Evolutionary conservation across 306 rosid genomes (phyloP), one percentile per base, ranked within the genome.

Genomic region (Vigna angularis): DNA sequence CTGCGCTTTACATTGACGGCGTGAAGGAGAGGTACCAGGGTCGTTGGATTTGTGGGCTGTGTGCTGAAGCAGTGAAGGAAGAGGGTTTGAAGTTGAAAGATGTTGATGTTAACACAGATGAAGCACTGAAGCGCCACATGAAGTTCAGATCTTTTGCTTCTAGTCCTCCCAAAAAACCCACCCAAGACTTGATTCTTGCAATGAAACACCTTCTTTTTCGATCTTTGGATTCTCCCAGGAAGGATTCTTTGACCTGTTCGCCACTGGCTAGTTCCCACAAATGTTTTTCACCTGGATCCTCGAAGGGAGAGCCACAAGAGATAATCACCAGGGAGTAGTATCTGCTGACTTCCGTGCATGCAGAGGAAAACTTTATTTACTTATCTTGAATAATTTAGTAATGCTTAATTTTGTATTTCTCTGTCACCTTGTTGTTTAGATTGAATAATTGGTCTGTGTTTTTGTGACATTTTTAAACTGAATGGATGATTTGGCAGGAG

Each of bases 41-140:
- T 0, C 84, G 87, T n/a, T 95, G 98, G 98, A 82, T 95, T 57
- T 95, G 98, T 5, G 98, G 98, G 24, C 85, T 92, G 1, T 95
- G 98, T 24, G 66, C 87, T 0, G 95, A 88, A 76, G 98, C 93
- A 1, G 91, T 95, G 82, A 88, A 91, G 44, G 90, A 92, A 58
- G 97, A 92, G 61, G 48, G 40, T 2, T 34, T 74, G n/a, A 84
- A 88, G 74, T 81, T 86, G 26, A 24, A 57, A 75, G 66, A 57
- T 15, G 66, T 0, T 30, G 55, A 65, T 0, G 82, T 86, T 30
- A 79, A 73, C 55, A 76, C 79, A 0, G 96, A 85, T 24, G 93
- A 94, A 83, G 98, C 98, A 0, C 16, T 94, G 58, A 69, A 71
- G 62, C 79, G 86, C 0, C 98, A 94, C 80, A 77, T 79, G 59